These are phyloP conservation scores for Camellia lanceoleosa DNA, from an alignment of 148 eudicot genomes.

Conservation along the genomic window DNA sequence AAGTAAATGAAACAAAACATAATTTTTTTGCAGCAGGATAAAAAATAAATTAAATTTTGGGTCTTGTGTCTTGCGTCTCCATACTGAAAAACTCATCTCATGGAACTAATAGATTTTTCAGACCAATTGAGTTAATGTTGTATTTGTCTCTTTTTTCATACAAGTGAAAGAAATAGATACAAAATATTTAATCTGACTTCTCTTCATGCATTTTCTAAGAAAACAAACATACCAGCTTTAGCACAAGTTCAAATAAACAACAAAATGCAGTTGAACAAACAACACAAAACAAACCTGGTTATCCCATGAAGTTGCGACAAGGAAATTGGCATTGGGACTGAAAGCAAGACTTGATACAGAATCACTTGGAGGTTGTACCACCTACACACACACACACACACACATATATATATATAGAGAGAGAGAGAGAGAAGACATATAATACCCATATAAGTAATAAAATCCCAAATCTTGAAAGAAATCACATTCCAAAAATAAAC, in stretches of 20 bases:
- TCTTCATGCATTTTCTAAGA: not conserved
- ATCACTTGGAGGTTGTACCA: slow-evolving; percentile 63
- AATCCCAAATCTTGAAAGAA: not conserved
- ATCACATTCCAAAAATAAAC: not conserved
- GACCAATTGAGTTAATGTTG: not conserved
- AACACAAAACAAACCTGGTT: slow-evolving; percentile 56
- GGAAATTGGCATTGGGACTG: slow-evolving; percentile 82
- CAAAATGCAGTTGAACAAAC: not conserved
- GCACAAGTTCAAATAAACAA: not conserved
- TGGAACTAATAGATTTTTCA: not conserved
- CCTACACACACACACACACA: slow-evolving; percentile 26
- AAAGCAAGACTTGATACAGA: slow-evolving; percentile 71
- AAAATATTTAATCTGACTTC: not conserved
- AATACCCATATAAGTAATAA: not conserved
- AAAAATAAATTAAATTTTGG: not conserved
- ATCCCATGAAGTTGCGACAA: slow-evolving; percentile 93
- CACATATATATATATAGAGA: no score
- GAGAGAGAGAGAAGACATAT: no score
- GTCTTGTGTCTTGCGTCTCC: not conserved
- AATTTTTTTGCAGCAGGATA: no score
- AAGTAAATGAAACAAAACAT: no score
- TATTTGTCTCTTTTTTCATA: not conserved
- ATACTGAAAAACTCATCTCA: not conserved
- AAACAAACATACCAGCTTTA: not conserved
- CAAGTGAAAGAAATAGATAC: not conserved